Conservation (phyloP, 176 grass and related monocot species). For the Musa acuminata region DNA sequence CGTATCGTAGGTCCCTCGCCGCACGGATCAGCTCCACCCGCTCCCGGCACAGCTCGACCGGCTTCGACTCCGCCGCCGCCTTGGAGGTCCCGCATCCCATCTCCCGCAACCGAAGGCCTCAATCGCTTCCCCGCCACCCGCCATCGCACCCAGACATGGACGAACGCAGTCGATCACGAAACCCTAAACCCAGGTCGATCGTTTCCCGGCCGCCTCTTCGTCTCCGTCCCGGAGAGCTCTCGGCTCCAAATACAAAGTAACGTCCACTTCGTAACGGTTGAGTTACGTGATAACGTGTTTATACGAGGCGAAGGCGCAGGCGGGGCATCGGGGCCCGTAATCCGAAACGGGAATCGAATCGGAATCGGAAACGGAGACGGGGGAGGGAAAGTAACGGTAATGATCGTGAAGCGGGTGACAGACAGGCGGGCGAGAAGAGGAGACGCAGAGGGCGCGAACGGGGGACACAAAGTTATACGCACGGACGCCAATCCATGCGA, state of each 20-base stretch:
- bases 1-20: slow-evolving; percentile 41
- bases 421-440: too few species aligned
- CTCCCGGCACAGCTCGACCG: slow-evolving; percentile 51
- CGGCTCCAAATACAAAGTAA: not conserved
- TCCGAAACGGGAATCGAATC: not conserved
- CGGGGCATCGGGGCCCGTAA: not conserved
- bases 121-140: not conserved
- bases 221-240: not conserved
- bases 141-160: slow-evolving; percentile 6
- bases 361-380: not conserved
- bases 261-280: not conserved
- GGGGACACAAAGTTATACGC: too few species aligned
- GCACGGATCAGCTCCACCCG: slow-evolving; percentile 50
- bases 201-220: not conserved
- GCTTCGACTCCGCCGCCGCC: slow-evolving; percentile 12
- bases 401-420: not conserved
- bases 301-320: not conserved
- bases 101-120: slow-evolving; percentile 25
- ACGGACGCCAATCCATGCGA: too few species aligned
- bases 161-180: not conserved
- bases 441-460: too few species aligned
- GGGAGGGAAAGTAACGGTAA: not conserved
- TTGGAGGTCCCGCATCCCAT: slow-evolving; percentile 17
- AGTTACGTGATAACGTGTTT: not conserved
- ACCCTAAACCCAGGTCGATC: not conserved